Evolutionary conservation across 31 red algal genomes (phyloP).

Genomic region (Porphyra umbilicalis): DNA sequence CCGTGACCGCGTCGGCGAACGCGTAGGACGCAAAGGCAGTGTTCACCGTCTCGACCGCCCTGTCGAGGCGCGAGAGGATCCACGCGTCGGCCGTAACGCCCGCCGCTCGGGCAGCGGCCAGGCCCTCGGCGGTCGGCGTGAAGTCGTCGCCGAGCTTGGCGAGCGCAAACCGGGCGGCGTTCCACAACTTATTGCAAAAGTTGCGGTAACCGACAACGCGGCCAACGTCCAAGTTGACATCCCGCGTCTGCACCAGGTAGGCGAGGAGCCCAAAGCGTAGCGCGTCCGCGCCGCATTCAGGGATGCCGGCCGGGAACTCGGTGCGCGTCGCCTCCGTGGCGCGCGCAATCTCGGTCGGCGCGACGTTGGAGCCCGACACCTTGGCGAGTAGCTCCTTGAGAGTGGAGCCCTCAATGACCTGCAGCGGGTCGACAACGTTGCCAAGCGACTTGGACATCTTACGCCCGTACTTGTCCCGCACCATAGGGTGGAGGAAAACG

Average conservation of each 20-base stretch:
- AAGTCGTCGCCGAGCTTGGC: conserved; percentile 61
- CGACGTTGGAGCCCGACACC: conserved; percentile 60
- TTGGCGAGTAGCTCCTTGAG: conserved; percentile 55
- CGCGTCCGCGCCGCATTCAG: conserved; percentile 95
- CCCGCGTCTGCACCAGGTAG: conserved; percentile 77
- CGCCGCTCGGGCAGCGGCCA: conserved; percentile 20
- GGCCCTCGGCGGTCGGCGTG: conserved; percentile 22
- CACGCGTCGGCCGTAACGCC: conserved; percentile 41
- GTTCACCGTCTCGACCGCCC: conserved; percentile 19
- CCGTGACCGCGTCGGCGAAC: conserved; percentile 60
- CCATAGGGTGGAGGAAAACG: conserved; percentile 83
- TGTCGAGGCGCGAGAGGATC: conserved; percentile 67
- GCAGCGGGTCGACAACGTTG: conserved; percentile 93
- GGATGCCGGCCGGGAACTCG: conserved; percentile 89
- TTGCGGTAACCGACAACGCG: conserved; percentile 86
- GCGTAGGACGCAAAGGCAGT: conserved; percentile 47
- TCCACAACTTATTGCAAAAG: conserved; percentile 99
- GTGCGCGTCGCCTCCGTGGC: conserved; percentile 53
- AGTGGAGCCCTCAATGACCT: conserved; percentile 73
- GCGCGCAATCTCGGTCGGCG: conserved; percentile 60
- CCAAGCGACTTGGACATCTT: conserved; percentile 99
- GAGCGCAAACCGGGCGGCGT: conserved; percentile 85
- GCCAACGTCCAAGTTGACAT: conserved; percentile 93
- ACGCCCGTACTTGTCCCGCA: conserved; percentile 94
- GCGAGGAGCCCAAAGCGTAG: conserved; percentile 89